These are phyloP conservation scores for Aegilops sharonensis DNA, from an alignment of 176 grass and related monocot genomes.

Conservation along the genomic window DNA sequence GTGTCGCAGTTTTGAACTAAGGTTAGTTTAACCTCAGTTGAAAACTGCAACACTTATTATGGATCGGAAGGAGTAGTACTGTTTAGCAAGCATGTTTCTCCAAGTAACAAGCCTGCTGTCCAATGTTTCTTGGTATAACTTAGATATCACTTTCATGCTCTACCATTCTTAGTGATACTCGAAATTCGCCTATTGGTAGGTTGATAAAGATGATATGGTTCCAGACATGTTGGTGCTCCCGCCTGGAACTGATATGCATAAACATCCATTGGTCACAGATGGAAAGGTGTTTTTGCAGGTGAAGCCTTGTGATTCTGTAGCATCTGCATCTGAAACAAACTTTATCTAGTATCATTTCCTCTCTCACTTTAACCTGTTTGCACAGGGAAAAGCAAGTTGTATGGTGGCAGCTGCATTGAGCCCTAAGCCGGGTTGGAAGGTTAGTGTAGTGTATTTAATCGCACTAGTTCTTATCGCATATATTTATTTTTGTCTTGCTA, in stretches of 20 bases:
- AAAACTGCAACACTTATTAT: too few species aligned
- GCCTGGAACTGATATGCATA: constrained; percentile 81
- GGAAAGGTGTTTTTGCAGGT: constrained; percentile 84
- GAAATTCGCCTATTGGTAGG: constrained; percentile 44
- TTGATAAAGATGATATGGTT: constrained; percentile 63
- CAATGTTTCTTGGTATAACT: not conserved
- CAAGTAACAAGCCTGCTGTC: not conserved
- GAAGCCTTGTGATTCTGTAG: constrained; percentile 21
- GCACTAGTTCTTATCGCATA: not conserved
- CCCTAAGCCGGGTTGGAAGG: constrained; percentile 92
- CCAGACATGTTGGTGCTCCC: constrained; percentile 73
- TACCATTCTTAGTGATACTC: constrained; percentile 1
- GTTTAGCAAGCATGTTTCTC: constrained; percentile 11
- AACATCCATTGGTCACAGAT: constrained; percentile 70
- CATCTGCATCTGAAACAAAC: not conserved
- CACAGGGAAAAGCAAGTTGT: constrained; percentile 89
- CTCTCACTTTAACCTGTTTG: not conserved
- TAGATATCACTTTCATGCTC: not conserved
- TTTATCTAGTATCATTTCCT: not conserved
- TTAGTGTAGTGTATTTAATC: constrained; percentile 30
- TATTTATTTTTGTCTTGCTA: constrained; percentile 9
- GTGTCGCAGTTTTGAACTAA: too few species aligned
- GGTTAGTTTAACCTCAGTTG: too few species aligned
- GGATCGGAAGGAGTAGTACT: not conserved
- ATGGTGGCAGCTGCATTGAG: constrained; percentile 81